phyloP scores from a whole-genome alignment of 306 rosid species.

The Lathyrus tuberosus region DNA sequence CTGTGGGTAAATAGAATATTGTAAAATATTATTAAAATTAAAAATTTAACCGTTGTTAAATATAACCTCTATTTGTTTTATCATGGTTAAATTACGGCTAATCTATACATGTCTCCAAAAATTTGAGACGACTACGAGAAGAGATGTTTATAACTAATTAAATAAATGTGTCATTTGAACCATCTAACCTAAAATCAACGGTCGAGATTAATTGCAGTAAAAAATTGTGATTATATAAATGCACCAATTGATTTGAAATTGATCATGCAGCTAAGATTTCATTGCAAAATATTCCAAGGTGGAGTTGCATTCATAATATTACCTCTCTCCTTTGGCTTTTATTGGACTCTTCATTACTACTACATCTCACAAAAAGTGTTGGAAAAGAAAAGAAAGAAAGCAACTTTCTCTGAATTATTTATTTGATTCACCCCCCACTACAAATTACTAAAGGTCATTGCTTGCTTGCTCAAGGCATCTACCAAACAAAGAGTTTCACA shows the following conservation, averaged over 20 bases:
- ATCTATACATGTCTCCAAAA: too few relatives aligned
- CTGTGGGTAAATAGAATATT: too few relatives aligned
- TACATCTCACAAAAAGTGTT: slow-evolving; percentile 40
- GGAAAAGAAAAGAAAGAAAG: slow-evolving; percentile 35
- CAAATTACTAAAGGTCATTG: slow-evolving; percentile 42
- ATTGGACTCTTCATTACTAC: slow-evolving; percentile 33
- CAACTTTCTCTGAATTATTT: slow-evolving; percentile 44
- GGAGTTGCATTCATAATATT: slow-evolving; percentile 31
- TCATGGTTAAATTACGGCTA: too few relatives aligned
- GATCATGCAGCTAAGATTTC: slow-evolving; percentile 26
- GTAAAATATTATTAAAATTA: too few relatives aligned
- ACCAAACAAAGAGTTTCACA: slow-evolving; percentile 60
- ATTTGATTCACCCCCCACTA: slow-evolving; percentile 46
- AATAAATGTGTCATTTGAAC: too few relatives aligned
- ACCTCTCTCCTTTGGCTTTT: slow-evolving; percentile 33
- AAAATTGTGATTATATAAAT: too few relatives aligned
- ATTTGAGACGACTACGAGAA: too few relatives aligned
- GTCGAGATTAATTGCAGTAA: too few relatives aligned
- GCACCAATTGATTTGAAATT: neutral
- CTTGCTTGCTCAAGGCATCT: slow-evolving; percentile 57
- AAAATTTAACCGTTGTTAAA: too few relatives aligned
- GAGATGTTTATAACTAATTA: too few relatives aligned
- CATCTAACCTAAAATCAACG: too few relatives aligned
- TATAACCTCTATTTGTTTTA: too few relatives aligned
- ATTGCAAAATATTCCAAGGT: neutral